Percentiles rank a stretch among this genome's conserved stretches.
These are phyloP conservation scores for Paecilomyces formosus DNA, from an alignment of 2,329 filamentous ascomycete genomes.

Conservation along the genomic window DNA sequence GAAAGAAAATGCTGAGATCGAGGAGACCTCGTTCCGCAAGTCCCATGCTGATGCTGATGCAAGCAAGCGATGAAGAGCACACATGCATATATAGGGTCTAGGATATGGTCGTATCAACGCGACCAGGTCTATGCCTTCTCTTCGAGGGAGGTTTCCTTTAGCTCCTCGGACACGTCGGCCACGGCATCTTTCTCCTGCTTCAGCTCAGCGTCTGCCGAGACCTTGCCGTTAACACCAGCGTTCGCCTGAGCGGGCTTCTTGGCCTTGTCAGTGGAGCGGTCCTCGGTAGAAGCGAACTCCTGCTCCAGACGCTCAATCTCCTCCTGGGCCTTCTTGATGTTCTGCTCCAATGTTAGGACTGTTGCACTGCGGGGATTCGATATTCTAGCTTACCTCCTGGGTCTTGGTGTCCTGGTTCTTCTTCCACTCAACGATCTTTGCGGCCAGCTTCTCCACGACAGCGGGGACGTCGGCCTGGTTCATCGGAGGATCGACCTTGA, in stretches of 20 bases:
- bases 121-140: slow-evolving; percentile 35
- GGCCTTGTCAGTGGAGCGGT: slow-evolving; percentile 42
- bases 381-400: slow-evolving; percentile 61
- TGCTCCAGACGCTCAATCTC: slow-evolving; percentile 78
- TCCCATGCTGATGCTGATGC: neutral
- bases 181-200: slow-evolving; percentile 53
- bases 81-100: slow-evolving; percentile 5
- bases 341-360: slow-evolving; percentile 50
- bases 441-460: slow-evolving; percentile 81
- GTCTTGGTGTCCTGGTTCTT: slow-evolving; percentile 83
- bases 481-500: slow-evolving; percentile 83
- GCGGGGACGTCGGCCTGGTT: slow-evolving; percentile 72
- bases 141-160: slow-evolving; percentile 55
- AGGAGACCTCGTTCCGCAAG: neutral
- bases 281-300: slow-evolving; percentile 55
- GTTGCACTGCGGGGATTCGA: neutral
- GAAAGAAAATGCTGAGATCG: neutral
- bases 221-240: slow-evolving; percentile 45
- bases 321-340: slow-evolving; percentile 92
- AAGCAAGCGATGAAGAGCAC: neutral
- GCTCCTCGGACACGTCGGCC: slow-evolving; percentile 51
- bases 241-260: slow-evolving; percentile 48
- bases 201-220: slow-evolving; percentile 47
- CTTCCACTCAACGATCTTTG: slow-evolving; percentile 89
- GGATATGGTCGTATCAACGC: neutral